Percentiles rank a stretch among this genome's conserved stretches.
Conservation (phyloP, 2,329 filamentous ascomycete species). For the Ophiostoma ips region DNA sequence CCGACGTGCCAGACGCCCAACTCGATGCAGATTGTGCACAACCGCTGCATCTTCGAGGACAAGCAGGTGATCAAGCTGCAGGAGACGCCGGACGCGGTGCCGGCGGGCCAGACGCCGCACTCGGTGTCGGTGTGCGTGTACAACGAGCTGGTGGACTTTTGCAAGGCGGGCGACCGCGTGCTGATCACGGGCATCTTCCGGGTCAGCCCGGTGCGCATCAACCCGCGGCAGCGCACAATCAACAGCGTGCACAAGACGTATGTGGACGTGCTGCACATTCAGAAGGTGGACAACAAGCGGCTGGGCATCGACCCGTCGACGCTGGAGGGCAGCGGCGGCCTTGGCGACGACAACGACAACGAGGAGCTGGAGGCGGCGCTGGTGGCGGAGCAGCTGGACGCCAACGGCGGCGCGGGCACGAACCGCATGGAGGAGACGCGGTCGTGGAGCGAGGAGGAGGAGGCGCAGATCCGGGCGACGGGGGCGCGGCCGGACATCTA, state of each 20-base stretch:
- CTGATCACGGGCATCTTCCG: constrained; percentile 96
- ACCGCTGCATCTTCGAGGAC: constrained; percentile 85
- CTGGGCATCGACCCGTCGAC: constrained; percentile 86
- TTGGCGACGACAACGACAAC: constrained; percentile 52
- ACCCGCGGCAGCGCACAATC: constrained; percentile 79
- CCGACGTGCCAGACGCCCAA: constrained; percentile 71
- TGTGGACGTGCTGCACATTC: constrained; percentile 85
- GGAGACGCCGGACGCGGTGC: constrained; percentile 89
- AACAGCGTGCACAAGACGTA: constrained; percentile 98
- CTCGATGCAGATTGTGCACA: constrained; percentile 97
- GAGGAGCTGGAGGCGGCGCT: constrained; percentile 37
- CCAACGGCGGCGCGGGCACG: constrained; percentile 42
- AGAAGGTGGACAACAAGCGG: constrained; percentile 91
- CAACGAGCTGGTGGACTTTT: constrained; percentile 92
- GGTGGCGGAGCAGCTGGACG: constrained; percentile 25
- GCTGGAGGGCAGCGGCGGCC: no score
- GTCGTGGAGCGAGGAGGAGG: constrained; percentile 73
- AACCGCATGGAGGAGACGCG: constrained; percentile 71
- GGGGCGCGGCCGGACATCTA: constrained; percentile 77
- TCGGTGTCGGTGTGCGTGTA: constrained; percentile 94
- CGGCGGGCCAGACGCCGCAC: constrained; percentile 91
- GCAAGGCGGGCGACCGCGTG: constrained; percentile 92
- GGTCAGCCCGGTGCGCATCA: constrained; percentile 83
- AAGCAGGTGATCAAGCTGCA: constrained; percentile 99
- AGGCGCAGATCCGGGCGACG: constrained; percentile 73